Evolutionary conservation across 306 rosid genomes (phyloP).

Genomic region (Pyrus pyrifolia): DNA sequence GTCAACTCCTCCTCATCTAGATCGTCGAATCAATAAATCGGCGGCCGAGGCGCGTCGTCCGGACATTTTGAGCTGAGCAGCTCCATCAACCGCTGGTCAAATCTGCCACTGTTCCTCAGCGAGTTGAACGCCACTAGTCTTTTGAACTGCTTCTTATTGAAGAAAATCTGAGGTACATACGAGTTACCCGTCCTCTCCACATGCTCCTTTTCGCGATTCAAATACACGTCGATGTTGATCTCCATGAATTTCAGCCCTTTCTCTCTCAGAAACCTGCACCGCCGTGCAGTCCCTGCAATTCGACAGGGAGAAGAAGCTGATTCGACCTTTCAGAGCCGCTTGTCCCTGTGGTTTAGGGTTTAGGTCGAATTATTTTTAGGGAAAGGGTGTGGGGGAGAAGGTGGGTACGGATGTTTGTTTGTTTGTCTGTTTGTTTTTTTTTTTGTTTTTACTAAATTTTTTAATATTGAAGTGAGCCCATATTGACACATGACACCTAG

Average conservation of each 20-base stretch:
- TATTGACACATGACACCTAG: too few relatives aligned
- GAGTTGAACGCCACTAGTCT: constrained; percentile 81
- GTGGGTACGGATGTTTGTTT: too few relatives aligned
- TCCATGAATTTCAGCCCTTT: constrained; percentile 44
- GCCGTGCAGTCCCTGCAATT: too few relatives aligned
- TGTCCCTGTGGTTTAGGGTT: too few relatives aligned
- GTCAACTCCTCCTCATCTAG: background rate
- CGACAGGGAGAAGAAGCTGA: too few relatives aligned
- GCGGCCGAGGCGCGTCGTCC: constrained; percentile 51
- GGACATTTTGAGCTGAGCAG: constrained; percentile 22
- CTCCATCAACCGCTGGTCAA: too few relatives aligned
- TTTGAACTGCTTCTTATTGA: constrained; percentile 76
- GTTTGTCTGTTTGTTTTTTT: too few relatives aligned
- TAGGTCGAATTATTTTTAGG: too few relatives aligned
- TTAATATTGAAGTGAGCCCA: too few relatives aligned
- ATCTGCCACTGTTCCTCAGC: constrained; percentile 58
- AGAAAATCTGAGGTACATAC: constrained; percentile 78
- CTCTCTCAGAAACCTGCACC: constrained; percentile 4
- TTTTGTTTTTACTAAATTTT: too few relatives aligned
- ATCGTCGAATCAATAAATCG: constrained; percentile 56
- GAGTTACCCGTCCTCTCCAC: constrained; percentile 39
- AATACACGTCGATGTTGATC: constrained; percentile 79
- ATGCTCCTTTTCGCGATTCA: constrained; percentile 53
- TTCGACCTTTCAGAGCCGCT: constrained; percentile 22
- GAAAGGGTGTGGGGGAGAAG: too few relatives aligned